These are phyloP conservation scores for Tetrahymena elliotti DNA, from an alignment of 73 alveolate species.

Conservation along the genomic window DNA sequence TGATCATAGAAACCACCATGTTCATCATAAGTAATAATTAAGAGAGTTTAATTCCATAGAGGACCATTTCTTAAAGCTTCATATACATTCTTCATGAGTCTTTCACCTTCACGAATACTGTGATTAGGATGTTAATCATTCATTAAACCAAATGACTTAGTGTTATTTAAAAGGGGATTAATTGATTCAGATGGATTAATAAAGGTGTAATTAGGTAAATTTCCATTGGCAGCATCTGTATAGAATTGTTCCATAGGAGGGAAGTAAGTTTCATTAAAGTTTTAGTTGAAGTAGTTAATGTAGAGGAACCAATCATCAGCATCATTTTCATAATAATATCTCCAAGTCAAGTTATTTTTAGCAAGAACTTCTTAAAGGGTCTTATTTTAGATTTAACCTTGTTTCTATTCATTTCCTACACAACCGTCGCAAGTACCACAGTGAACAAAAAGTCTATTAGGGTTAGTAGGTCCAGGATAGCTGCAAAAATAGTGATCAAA, in stretches of 20 bases:
- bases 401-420: background rate
- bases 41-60: background rate
- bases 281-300: background rate
- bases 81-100: slow-evolving; percentile 8
- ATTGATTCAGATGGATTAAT: background rate
- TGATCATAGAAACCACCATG: background rate
- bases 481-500: background rate
- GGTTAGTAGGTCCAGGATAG: background rate
- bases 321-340: background rate
- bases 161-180: background rate
- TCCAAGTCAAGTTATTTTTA: background rate
- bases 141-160: background rate
- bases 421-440: background rate
- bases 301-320: slow-evolving; percentile 8
- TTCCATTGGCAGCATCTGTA: background rate
- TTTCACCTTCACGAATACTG: slow-evolving; percentile 7
- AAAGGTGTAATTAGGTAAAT: background rate
- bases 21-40: background rate
- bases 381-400: background rate
- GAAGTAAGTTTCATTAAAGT: background rate
- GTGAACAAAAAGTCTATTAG: background rate
- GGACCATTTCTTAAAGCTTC: slow-evolving; percentile 8
- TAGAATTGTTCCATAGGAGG: slow-evolving; percentile 4
- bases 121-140: background rate
- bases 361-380: background rate